These are phyloP conservation scores for Pseudomicrostroma phylloplanum DNA, from an alignment of 1,284 basidiomycete species.

Conservation along the genomic window DNA sequence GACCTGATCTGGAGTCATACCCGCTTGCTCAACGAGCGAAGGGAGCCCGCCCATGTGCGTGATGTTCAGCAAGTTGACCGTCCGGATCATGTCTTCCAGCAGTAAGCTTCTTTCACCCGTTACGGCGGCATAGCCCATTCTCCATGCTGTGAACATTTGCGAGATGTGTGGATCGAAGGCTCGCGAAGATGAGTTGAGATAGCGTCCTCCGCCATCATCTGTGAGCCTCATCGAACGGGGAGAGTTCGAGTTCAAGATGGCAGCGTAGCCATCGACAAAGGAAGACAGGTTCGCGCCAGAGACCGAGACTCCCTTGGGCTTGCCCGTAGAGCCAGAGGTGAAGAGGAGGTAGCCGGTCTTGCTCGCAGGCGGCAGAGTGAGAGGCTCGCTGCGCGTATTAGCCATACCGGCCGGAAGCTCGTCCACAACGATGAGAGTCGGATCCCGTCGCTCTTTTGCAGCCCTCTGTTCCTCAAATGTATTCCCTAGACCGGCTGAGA, in stretches of 20 bases:
- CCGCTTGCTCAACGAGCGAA: conserved; percentile 26
- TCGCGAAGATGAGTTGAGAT: conserved; percentile 8
- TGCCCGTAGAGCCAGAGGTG: conserved; percentile 45
- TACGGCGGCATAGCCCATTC: conserved; percentile 40
- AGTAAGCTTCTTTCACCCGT: conserved; percentile 36
- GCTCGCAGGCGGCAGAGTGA: background rate
- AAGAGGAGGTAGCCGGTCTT: conserved; percentile 37
- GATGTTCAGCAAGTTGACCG: conserved; percentile 28
- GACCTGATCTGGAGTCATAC: conserved; percentile 4
- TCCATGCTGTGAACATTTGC: conserved; percentile 44
- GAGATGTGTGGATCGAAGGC: conserved; percentile 50
- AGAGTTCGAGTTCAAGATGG: conserved; percentile 5
- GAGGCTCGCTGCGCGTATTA: background rate
- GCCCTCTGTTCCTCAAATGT: background rate
- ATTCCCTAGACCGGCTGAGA: background rate
- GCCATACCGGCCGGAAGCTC: background rate
- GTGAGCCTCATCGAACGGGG: background rate
- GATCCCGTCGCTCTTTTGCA: background rate
- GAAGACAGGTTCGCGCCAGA: conserved; percentile 29
- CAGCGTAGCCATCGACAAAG: conserved; percentile 7
- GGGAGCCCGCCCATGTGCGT: conserved; percentile 47
- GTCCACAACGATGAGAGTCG: conserved; percentile 6
- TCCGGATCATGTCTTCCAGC: conserved; percentile 37
- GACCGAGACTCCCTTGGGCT: conserved; percentile 43
- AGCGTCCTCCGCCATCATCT: conserved; percentile 3